Evolutionary conservation across 2,329 filamentous ascomycete genomes (phyloP), one percentile per base, ranked within the genome.

Genomic region (Xylaria sp.): DNA sequence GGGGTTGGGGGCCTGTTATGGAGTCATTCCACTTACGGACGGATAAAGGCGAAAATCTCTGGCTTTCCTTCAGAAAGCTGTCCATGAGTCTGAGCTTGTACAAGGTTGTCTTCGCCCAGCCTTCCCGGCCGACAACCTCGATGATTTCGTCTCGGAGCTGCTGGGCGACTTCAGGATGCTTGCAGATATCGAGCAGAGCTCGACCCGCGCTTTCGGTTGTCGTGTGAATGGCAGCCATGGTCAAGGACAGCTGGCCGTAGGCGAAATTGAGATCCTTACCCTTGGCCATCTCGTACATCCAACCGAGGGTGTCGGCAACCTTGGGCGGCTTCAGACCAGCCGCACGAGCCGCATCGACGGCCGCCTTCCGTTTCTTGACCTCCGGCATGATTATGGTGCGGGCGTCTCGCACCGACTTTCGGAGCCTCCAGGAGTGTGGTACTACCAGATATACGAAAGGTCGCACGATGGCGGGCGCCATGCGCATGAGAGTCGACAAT

Each of bases 61-160:
- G 74, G 15, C 76, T 77, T 68, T 82, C 80, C 66, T 81, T 82
- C 55, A 82, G 49, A 64, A 82, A 81, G 66, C 78, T 80, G 66
- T 82, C 80, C 64, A 81, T 74, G 33, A 80, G 77, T 67, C 73
- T 74, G 22, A 81, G 73, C 53, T 79, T 77, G 45, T 73, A 74
- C 17, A 79, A 45, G 3, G 75, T 75, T 10, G 72, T 77, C 70
- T 76, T 79, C n/a, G 72, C 71, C 76, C 77, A 78, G 6, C 76
- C 76, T 49, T 74, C 58, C 25, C 74, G 68, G 49, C 74, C 66
- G 13, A 78, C 71, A 29, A 78, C 74, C 17, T 75, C 72, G 33
- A 78, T 71, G 22, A 84, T 81, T 72, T 86, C 84, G 17, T 83
- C 75, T 1, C 84, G 79, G 25, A 85, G 72, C 22, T 79, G 77